Evolutionary conservation across 345 rosid genomes (phyloP), one percentile per base, ranked within the genome.

Genomic region (Salix koriyanagi): DNA sequence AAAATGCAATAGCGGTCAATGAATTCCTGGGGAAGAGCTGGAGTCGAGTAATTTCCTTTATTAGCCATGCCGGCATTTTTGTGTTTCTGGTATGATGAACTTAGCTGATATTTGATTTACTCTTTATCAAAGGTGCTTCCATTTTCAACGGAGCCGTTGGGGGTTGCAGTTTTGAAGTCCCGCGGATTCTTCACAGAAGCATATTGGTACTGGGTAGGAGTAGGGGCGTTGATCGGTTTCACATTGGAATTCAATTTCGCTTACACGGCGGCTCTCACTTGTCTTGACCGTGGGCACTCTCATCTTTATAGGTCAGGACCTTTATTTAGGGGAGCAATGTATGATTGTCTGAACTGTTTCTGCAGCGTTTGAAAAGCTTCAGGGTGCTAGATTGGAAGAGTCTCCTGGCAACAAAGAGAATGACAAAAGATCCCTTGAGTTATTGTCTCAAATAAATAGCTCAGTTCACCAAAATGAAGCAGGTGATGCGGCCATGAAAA

Each of bases 11-110:
- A 1, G 70, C 75, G 25, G 89, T 84, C 26, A 94, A 92, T 36
- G 96, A 92, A 79, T 90, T 89, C 84, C 90, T 90, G 7, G 96
- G 92, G 37, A 56, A 90, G 16, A 88, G 90, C 65, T 94, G 97
- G 93, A 82, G 46, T 50, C 80, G 80, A 64, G 86, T 86, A 85
- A 77, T 7, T 70, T 34, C 75, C 73, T 64, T 26, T 77, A 61
- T 61, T 28, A 19, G 30, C 36, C 13, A 34, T 25, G 32, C 34
- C 46, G 46, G 52, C 32, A 13, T 65, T 6, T 67, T 32, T 65
- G 21, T 36, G 25, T 34, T 26, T 56, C 39, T 68, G 7, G 44
- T 34, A 4, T 16, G 36, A 12, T 7, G 46, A 68, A 10, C 19
- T 19, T 16, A 54, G 25, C 75, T 58, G 14, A 62, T 8, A 6